A percentile compares a stretch with the other conserved stretches of the same genome.
Evolutionary conservation across 768 basidiomycete genomes (phyloP).

Genomic region (Exidia glandulosa): DNA sequence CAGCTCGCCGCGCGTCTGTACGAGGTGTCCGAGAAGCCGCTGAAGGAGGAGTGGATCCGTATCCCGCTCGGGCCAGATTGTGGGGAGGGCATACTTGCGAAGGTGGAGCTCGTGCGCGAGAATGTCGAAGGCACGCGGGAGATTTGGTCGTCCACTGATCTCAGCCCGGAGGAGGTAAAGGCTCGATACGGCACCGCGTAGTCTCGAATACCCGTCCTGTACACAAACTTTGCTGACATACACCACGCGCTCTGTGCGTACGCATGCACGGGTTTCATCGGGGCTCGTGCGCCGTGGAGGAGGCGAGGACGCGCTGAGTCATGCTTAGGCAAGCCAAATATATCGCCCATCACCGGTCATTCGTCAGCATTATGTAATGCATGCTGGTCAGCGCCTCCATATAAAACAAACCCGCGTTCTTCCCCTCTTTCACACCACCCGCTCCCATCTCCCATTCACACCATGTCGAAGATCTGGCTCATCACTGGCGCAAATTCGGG

Average conservation of each 20-base stretch:
- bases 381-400: not conserved
- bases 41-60: constrained; percentile 12
- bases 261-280: too few relatives aligned
- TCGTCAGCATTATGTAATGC: too few relatives aligned
- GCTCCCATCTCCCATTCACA: not conserved
- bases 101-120: constrained; percentile 9
- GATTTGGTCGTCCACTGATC: too few relatives aligned
- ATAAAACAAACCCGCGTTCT: not conserved
- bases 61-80: constrained; percentile 16
- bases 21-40: constrained; percentile 14
- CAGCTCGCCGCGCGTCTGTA: constrained; percentile 13
- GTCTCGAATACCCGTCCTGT: too few relatives aligned
- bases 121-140: constrained; percentile 14
- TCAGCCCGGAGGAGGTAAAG: too few relatives aligned
- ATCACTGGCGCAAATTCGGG: constrained; percentile 19
- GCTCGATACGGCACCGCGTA: too few relatives aligned
- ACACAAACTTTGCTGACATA: too few relatives aligned
- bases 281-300: too few relatives aligned
- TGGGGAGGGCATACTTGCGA: constrained; percentile 9
- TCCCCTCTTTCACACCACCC: not conserved
- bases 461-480: constrained; percentile 9
- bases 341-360: too few relatives aligned
- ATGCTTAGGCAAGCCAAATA: too few relatives aligned
- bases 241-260: too few relatives aligned
- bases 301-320: too few relatives aligned